Evolutionary conservation across 2,329 filamentous ascomycete genomes (phyloP), one percentile per base, ranked within the genome.

Genomic region (Microsporum audouinii): DNA sequence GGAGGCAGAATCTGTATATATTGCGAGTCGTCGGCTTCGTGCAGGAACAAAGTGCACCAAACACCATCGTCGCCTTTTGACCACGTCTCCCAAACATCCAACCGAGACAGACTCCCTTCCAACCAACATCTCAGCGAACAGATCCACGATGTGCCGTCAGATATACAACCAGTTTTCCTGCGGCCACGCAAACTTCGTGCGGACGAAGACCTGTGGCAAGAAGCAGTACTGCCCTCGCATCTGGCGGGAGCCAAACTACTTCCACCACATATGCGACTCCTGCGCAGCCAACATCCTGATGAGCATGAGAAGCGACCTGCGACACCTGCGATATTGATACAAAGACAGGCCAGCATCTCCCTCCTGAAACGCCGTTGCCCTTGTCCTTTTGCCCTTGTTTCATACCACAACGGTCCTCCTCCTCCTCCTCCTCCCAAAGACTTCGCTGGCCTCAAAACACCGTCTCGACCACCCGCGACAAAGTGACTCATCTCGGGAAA

Each of bases 191-290:
- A 33, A 53, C 36, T 65, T 65, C 41, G 34, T 64, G 38, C 56
- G 61, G 17, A 65, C 63, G 45, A 65, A 61, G 56, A 61, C 62
- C 31, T 65, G 63, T 38, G 63, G 63, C 17, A 62, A 60, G 51
- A 65, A 64, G 36, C 62, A 63, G 31, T 64, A 61, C 27, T 65
- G 63, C 29, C 63, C 63, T 29, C 33, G 36, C 7, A 62, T 65
- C 51, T 36, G n/a, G 10, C 58, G 41, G 14, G 34, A 63, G 14
- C 41, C 34, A 3, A 60, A 51, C 10, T 36, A 17, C 14, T 17
- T 61, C 5, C 23, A 45, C 34, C 57, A 65, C 31, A 64, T 65
- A n/a, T 65, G 63, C 33, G 60, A 65, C n/a, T 41, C 55, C 23
- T 65, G 63, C 43, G 63, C 63, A 2, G 63, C 63, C 1, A 38